These are phyloP conservation scores for Candida loeiensis DNA, from an alignment of 805 yeast species.

Conservation along the genomic window DNA sequence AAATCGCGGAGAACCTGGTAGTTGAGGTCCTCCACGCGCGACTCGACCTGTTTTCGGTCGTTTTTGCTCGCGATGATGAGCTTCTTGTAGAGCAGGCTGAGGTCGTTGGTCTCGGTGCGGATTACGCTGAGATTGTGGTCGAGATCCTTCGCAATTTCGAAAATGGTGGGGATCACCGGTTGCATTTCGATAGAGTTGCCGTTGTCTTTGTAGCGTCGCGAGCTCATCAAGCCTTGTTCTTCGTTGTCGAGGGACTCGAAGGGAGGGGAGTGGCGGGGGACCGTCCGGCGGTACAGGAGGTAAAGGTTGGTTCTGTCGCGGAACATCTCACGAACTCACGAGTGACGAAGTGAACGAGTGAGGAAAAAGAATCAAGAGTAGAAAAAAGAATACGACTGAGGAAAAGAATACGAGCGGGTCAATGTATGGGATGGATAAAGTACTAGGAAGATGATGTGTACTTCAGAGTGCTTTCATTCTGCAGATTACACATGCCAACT, in stretches of 20 bases:
- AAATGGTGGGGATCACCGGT: constrained; percentile 71
- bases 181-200: constrained; percentile 52
- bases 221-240: constrained; percentile 55
- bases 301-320: constrained; percentile 93
- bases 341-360: background rate
- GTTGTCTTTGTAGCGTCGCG: constrained; percentile 16
- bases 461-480: too few relatives aligned
- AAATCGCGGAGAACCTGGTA: constrained; percentile 70
- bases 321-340: constrained; percentile 49
- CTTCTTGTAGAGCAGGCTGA: constrained; percentile 72
- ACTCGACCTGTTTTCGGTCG: constrained; percentile 74
- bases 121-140: constrained; percentile 59
- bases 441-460: background rate
- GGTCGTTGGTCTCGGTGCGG: constrained; percentile 50
- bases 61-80: constrained; percentile 83
- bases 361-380: background rate
- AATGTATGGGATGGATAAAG: background rate
- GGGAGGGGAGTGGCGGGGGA: constrained; percentile 52
- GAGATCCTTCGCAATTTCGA: constrained; percentile 68
- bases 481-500: too few relatives aligned
- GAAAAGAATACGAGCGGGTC: background rate
- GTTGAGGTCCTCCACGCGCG: constrained; percentile 74
- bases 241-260: constrained; percentile 47
- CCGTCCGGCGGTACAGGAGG: constrained; percentile 84
- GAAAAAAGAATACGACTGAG: background rate